A percentile compares a stretch with the other conserved stretches of the same genome.
Conservation (phyloP, 441 rosid genomes). For the Syzygium malaccense region DNA sequence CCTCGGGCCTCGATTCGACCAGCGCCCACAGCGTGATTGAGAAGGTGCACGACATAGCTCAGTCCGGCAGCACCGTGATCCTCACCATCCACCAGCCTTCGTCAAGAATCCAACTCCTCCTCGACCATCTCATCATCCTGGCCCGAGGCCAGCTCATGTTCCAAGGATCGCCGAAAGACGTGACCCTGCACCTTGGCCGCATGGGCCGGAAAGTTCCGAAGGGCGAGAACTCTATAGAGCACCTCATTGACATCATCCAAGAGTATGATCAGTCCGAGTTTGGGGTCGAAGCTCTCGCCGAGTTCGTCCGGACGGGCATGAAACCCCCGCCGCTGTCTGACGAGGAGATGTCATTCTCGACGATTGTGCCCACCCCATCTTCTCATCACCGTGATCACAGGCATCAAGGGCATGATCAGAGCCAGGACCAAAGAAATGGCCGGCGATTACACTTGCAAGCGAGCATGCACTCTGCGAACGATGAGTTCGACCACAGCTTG, state of each 20-base stretch:
- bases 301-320: constrained; percentile 43
- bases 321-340: constrained; percentile 36
- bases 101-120: constrained; percentile 42
- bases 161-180: constrained; percentile 53
- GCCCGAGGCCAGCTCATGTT: constrained; percentile 67
- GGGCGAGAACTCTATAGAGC: constrained; percentile 53
- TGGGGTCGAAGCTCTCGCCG: constrained; percentile 49
- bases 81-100: constrained; percentile 71
- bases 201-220: constrained; percentile 50
- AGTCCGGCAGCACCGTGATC: constrained; percentile 57
- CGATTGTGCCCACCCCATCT: constrained; percentile 17
- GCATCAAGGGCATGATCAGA: neutral
- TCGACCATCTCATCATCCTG: constrained; percentile 53
- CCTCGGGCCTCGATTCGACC: constrained; percentile 70
- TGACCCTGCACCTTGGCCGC: constrained; percentile 36
- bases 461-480: neutral
- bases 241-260: constrained; percentile 54
- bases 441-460: constrained; percentile 22
- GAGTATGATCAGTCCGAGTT: constrained; percentile 44
- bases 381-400: constrained; percentile 1
- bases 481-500: constrained; percentile 36
- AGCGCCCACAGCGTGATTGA: constrained; percentile 58
- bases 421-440: neutral
- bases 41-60: constrained; percentile 55
- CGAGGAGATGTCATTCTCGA: constrained; percentile 20